A percentile compares a stretch with the other conserved stretches of the same genome.
These are phyloP conservation scores for Sindora glabra DNA, from an alignment of 306 rosid genomes.

Conservation along the genomic window DNA sequence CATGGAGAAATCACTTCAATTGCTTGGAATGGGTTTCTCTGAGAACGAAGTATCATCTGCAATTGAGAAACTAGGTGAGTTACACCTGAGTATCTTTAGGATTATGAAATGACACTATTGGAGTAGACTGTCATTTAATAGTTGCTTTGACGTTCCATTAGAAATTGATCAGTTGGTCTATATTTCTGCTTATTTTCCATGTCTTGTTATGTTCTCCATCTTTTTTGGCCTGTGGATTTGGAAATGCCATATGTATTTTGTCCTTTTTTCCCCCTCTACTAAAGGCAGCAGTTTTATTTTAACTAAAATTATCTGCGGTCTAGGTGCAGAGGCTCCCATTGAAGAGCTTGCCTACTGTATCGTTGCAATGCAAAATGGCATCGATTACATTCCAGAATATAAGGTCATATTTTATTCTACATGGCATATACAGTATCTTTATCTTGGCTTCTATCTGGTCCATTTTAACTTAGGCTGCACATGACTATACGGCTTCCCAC, in stretches of 20 bases:
- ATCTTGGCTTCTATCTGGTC: not conserved
- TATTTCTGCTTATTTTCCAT: not conserved
- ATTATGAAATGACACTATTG: not conserved
- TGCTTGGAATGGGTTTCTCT: slow-evolving; percentile 95
- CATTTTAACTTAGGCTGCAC: not conserved
- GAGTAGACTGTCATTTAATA: not conserved
- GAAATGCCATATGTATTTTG: slow-evolving; percentile 1
- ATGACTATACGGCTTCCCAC: no score
- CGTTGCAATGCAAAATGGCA: slow-evolving; percentile 49
- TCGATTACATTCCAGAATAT: slow-evolving; percentile 23
- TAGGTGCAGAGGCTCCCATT: slow-evolving; percentile 68
- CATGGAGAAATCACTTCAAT: slow-evolving; percentile 75
- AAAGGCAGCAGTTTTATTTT: not conserved
- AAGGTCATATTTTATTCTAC: slow-evolving; percentile 39
- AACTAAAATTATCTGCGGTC: slow-evolving; percentile 18
- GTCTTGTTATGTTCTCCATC: not conserved
- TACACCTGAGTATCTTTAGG: not conserved
- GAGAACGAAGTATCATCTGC: slow-evolving; percentile 85
- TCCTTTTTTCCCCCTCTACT: not conserved
- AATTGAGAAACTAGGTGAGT: slow-evolving; percentile 64
- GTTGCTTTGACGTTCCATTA: not conserved
- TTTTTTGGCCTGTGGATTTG: not conserved
- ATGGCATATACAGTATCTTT: not conserved
- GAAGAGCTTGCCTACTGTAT: slow-evolving; percentile 65
- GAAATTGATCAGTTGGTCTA: not conserved